Evolutionary conservation across 148 eudicot species (phyloP).

Genomic region (Amaranthus palmeri): DNA sequence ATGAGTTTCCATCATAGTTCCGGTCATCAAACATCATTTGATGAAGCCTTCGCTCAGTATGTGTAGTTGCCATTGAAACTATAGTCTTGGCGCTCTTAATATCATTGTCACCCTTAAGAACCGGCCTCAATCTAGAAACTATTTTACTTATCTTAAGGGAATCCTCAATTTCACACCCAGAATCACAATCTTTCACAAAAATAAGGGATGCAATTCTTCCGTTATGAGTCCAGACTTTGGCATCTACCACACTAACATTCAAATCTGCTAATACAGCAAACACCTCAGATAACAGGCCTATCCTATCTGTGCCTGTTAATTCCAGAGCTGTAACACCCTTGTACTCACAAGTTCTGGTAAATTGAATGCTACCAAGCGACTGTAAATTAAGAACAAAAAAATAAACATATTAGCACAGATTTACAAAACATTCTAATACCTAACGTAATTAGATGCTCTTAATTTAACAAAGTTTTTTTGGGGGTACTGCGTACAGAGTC

Average conservation of each 20-base stretch:
- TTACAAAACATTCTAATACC: no score
- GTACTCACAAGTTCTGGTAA: conserved; percentile 30
- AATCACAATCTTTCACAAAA: conserved; percentile 59
- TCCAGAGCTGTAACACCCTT: conserved; percentile 77
- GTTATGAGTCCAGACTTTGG: conserved; percentile 88
- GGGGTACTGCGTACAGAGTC: no score
- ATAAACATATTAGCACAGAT: conserved; percentile 1
- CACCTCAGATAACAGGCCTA: conserved; percentile 78
- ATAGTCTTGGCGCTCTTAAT: conserved; percentile 65
- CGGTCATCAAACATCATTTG: conserved; percentile 94
- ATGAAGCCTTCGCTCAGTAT: conserved; percentile 82
- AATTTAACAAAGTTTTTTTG: no score
- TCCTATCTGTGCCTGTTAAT: conserved; percentile 71
- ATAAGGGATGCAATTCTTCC: conserved; percentile 86
- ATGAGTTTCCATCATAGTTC: conserved; percentile 59
- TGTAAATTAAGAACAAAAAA: conserved; percentile 23
- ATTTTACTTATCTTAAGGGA: conserved; percentile 46
- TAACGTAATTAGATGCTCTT: no score
- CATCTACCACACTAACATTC: conserved; percentile 65
- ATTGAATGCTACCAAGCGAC: conserved; percentile 71
- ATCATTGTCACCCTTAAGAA: conserved; percentile 82
- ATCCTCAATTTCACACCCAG: conserved; percentile 67
- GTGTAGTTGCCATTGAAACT: conserved; percentile 65
- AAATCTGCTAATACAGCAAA: conserved; percentile 74
- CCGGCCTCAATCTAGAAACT: conserved; percentile 57